phyloP scores from a whole-genome alignment of 106 monocot species.

The Xerophyta viscosa region DNA sequence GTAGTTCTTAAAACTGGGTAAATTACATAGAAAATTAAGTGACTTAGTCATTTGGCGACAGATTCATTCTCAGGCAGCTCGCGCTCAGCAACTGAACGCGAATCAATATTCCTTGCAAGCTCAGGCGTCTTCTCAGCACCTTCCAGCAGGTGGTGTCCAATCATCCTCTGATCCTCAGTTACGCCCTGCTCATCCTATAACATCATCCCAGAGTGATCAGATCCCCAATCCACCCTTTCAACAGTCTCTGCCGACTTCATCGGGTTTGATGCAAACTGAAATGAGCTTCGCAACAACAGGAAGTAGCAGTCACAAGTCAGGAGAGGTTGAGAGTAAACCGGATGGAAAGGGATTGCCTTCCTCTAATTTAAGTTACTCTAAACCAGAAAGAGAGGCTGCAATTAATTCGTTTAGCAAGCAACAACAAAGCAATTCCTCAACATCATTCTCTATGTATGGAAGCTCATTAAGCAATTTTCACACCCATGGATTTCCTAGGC shows the following conservation, averaged over 20 bases:
- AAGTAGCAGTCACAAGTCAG: slow-evolving; percentile 31
- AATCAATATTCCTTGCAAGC: slow-evolving; percentile 38
- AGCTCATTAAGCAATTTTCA: slow-evolving; percentile 20
- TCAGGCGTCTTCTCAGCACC: slow-evolving; percentile 29
- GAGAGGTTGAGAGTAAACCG: slow-evolving; percentile 20
- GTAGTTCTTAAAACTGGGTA: no score
- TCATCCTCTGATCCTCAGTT: slow-evolving; percentile 18
- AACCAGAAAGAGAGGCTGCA: slow-evolving; percentile 25
- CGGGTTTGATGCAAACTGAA: slow-evolving; percentile 31
- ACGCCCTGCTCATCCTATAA: slow-evolving; percentile 17
- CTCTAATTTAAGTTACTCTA: slow-evolving; percentile 12
- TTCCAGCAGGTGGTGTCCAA: slow-evolving; percentile 16
- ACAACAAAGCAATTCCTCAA: slow-evolving; percentile 33
- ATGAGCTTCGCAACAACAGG: slow-evolving; percentile 10
- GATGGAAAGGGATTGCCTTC: slow-evolving; percentile 24
- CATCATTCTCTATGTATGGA: slow-evolving; percentile 50
- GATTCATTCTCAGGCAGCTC: slow-evolving; percentile 46
- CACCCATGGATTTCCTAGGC: slow-evolving; percentile 41
- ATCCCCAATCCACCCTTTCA: slow-evolving; percentile 8
- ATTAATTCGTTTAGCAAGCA: slow-evolving; percentile 31
- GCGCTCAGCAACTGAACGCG: slow-evolving; percentile 32
- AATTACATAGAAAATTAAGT: no score
- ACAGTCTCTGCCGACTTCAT: slow-evolving; percentile 20
- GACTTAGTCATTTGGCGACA: slow-evolving; percentile 15
- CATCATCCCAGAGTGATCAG: slow-evolving; percentile 30